Evolutionary conservation across 352 stramenopile species (phyloP), one percentile per base, ranked within the genome.

Genomic region (Halophytophthora batemanensis): DNA sequence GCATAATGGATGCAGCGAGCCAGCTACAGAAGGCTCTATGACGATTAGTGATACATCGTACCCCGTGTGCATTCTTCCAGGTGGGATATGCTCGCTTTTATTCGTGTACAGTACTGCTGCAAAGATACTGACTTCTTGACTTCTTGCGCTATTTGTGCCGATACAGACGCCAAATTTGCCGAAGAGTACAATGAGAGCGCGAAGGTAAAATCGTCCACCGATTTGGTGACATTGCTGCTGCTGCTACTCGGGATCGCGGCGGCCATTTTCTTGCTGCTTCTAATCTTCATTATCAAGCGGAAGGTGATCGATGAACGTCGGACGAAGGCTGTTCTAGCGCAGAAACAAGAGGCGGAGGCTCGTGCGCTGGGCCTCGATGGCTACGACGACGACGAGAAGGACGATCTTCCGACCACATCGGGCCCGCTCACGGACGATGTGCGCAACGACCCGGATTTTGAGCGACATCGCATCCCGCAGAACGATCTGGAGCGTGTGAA

Each of bases 381-480:
- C 29, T 41, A 51, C 21, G 59, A 59, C 3, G 52, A 59, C 14
- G 63, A 67, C 31, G 59, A 64, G 5, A 50, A 35, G 15, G 56
- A 70, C 29, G 56, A 66, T 19, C 44, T 65, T 45, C 59, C 53
- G 51, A 59, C 56, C 44, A 64, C 42, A 19, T 65, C 61, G 2
- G 54, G 48, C 6, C 50, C 54, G n/a, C 33, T 77, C 13, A 52
- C 62, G 1, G 61, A 86, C 39, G 74, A 88, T 23, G 67, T 86
- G 7, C 74, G 77, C 31, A 71, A 66, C 14, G 74, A 86, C 22
- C 40, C 64, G 0, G 68, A 69, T 28, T 71, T 88, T 31, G 53
- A 65, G 18, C 52, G 65, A 18, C 69, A 71, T n/a, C 73, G 77
- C 18, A 73, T 88, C 29, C 45, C 75, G 11, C 72, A 81, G 45